Evolutionary conservation across 2,329 filamentous ascomycete species (phyloP), one percentile per base, ranked within the genome.

Genomic region (Exophiala bonariae): DNA sequence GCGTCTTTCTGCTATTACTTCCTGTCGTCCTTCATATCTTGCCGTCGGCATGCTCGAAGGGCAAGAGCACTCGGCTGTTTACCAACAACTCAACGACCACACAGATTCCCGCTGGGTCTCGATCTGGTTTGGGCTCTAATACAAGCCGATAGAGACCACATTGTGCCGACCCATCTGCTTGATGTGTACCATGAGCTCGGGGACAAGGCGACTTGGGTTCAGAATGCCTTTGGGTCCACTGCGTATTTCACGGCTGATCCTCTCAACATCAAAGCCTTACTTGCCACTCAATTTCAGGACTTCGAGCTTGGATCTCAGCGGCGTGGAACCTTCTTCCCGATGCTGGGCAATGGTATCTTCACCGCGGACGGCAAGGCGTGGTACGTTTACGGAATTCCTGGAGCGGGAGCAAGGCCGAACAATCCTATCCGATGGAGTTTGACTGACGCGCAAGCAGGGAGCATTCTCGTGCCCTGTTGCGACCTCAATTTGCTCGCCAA

Each of bases 401-500:
- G n/a, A n/a, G n/a, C n/a, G n/a, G n/a, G n/a, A n/a, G n/a, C n/a
- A n/a, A n/a, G n/a, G n/a, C n/a, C n/a, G n/a, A n/a, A n/a, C n/a
- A n/a, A n/a, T n/a, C n/a, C n/a, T n/a, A n/a, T n/a, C n/a, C n/a
- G n/a, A n/a, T n/a, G n/a, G n/a, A n/a, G n/a, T n/a, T n/a, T n/a
- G n/a, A n/a, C n/a, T n/a, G n/a, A n/a, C n/a, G n/a, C n/a, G n/a
- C n/a, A n/a, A n/a, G n/a, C 37, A 95, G 90, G 90, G 41, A 50
- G 17, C 56, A 57, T 31, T 90, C 85, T 41, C 79, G 91, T 11
- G 83, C 88, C 55, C 74, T 96, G 48, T 83, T 96, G 52, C 78
- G 90, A 3, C 90, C 91, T 0, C 89, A 95, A 61, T 96, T 96
- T 67, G 82, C 89, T 61, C 86, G 86, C 59, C 87, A 95, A 61